Evolutionary conservation across 2,329 filamentous ascomycete genomes (phyloP).

Genomic region (Colletotrichum liaoningense): DNA sequence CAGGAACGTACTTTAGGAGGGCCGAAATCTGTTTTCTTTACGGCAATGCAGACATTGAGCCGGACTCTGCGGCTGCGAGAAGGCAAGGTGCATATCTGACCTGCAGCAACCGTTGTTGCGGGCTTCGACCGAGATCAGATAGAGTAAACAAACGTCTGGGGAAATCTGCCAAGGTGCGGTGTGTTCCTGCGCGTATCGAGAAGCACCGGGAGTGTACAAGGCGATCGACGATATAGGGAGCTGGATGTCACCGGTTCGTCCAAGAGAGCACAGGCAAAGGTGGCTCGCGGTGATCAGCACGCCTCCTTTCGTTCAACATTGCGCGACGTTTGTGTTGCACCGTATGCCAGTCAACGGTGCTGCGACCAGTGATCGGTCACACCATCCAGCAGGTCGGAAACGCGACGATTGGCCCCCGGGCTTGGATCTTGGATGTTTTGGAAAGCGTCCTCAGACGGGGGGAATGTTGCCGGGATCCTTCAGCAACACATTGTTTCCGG

Average conservation of each 20-base stretch:
- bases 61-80: conserved; percentile 6
- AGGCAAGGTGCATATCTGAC: conserved; percentile 26
- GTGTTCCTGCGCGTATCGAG: conserved; percentile 19
- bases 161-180: conserved; percentile 12
- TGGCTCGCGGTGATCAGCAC: conserved; percentile 6
- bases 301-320: conserved; percentile 36
- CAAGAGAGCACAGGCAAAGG: conserved; percentile 2
- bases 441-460: background rate
- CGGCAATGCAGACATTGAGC: background rate
- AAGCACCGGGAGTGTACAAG: conserved; percentile 6
- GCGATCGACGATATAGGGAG: conserved; percentile 2
- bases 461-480: conserved; percentile 7
- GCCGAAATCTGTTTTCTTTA: background rate
- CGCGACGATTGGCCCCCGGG: conserved; percentile 13
- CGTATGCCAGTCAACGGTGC: conserved; percentile 34
- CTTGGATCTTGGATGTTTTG: background rate
- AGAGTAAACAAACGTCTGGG: conserved; percentile 29
- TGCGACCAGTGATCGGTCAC: conserved; percentile 32
- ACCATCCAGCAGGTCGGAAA: conserved; percentile 32
- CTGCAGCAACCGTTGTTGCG: conserved; percentile 1
- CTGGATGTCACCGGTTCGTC: conserved; percentile 3
- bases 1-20: background rate
- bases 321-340: conserved; percentile 44
- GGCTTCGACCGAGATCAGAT: conserved; percentile 26
- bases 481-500: conserved; percentile 2